A percentile compares a stretch with the other conserved stretches of the same genome.
Evolutionary conservation across 306 rosid genomes (phyloP).

Genomic region (Fragaria ananassa): DNA sequence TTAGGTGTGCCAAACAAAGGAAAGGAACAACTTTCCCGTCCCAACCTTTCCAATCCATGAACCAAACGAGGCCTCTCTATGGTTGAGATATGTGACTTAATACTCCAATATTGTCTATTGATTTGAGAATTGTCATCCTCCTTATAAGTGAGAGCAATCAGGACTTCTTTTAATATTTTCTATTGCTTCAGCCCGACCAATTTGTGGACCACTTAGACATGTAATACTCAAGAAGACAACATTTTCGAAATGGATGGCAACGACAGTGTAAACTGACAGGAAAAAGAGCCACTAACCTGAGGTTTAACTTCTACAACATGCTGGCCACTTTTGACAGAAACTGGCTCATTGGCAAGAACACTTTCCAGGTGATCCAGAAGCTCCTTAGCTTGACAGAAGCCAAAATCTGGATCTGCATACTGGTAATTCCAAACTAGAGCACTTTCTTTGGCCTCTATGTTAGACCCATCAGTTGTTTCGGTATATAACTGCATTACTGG

Average conservation of each 20-base stretch:
- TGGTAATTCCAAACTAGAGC: conserved; percentile 87
- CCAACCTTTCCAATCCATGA: no score
- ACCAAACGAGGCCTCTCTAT: no score
- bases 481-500: conserved; percentile 85
- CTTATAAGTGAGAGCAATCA: background rate
- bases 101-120: background rate
- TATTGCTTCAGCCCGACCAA: background rate
- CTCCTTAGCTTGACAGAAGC: conserved; percentile 90
- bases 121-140: background rate
- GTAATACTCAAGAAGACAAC: background rate
- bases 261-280: background rate
- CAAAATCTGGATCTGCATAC: conserved; percentile 83
- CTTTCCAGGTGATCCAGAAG: conserved; percentile 90
- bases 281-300: conserved; percentile 52
- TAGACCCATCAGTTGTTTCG: conserved; percentile 88
- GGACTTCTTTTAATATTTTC: background rate
- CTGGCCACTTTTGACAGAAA: conserved; percentile 79
- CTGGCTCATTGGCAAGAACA: conserved; percentile 90
- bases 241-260: background rate
- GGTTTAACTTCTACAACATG: conserved; percentile 90
- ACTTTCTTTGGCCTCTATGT: conserved; percentile 77
- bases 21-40: no score
- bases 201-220: background rate
- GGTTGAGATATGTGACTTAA: background rate
- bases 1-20: no score